Evolutionary conservation across 148 eudicot species (phyloP).

Genomic region (Arbutus unedo): DNA sequence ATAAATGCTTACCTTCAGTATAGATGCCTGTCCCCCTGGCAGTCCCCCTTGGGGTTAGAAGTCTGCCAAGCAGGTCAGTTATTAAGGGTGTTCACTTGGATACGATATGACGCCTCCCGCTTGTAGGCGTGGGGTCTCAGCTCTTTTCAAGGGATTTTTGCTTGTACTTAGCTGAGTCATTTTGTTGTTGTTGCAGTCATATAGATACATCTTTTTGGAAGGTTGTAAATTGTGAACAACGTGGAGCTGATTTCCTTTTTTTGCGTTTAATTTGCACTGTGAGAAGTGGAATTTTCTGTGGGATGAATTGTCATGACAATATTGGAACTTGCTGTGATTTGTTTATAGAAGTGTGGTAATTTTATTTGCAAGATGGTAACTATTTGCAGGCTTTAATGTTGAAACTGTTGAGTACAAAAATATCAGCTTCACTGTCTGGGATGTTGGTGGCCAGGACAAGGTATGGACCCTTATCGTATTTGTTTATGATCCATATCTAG

Average conservation of each 20-base stretch:
- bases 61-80: neutral
- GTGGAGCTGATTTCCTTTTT: neutral
- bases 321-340: neutral
- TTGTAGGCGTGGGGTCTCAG: neutral
- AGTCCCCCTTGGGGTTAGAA: neutral
- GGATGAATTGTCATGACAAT: neutral
- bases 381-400: slow-evolving; percentile 29
- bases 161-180: neutral
- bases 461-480: slow-evolving; percentile 8
- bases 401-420: slow-evolving; percentile 49
- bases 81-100: neutral
- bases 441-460: slow-evolving; percentile 56
- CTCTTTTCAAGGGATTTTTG: neutral
- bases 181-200: neutral
- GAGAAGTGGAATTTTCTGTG: neutral
- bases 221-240: too few species aligned
- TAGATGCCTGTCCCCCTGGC: neutral
- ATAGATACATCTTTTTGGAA: neutral
- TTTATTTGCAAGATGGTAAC: neutral
- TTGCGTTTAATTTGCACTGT: neutral
- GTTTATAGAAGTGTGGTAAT: neutral
- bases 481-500: neutral
- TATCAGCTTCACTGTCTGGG: slow-evolving; percentile 59
- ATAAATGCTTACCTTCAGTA: neutral
- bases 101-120: neutral